Evolutionary conservation across 495 filamentous ascomycete species (phyloP), one percentile per base, ranked within the genome.

Genomic region (Barbatosphaeria neglecta): DNA sequence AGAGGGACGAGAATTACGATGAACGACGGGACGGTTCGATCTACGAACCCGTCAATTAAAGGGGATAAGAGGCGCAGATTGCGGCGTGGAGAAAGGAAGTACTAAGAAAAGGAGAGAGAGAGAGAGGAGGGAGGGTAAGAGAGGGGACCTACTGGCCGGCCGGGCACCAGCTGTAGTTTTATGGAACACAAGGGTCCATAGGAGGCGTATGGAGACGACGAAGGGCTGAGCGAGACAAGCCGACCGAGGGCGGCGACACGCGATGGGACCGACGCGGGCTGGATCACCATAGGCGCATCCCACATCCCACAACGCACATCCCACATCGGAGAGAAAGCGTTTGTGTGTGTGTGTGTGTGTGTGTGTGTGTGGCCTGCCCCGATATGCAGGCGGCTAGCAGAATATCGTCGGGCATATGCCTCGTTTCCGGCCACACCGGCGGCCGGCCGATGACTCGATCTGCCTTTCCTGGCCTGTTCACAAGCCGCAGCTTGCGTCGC

Each of bases 21-120:
- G 47, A 70, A 66, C 55, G 66, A 72, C 56, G 59, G 64, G 59
- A 63, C 55, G 62, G 68, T 61, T 70, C 69, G 70, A 48, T 73
- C 69, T 67, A 74, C 70, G 67, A 73, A 74, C 39, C 66, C 62
- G 41, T 57, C 52, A 63, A 53, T 55, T 58, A 19, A 9, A 22
- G 43, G 45, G 41, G n/a, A n/a, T n/a, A n/a, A n/a, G 54, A 58
- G 49, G 50, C 63, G 54, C 50, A 53, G 49, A 63, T 50, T 49
- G 56, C 58, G 55, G 55, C 58, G 57, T 63, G 57, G 50, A 53
- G 56, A 56, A 57, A 31, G 49, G 41, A 56, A 41, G 16, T 16
- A 22, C n/a, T n/a, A n/a, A n/a, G n/a, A n/a, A n/a, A n/a, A n/a
- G n/a, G n/a, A n/a, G n/a, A n/a, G 55, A 53, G 50, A 43, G 50